phyloP scores from a whole-genome alignment of 2,329 filamentous ascomycete species.

The Fusarium duplospermum region DNA sequence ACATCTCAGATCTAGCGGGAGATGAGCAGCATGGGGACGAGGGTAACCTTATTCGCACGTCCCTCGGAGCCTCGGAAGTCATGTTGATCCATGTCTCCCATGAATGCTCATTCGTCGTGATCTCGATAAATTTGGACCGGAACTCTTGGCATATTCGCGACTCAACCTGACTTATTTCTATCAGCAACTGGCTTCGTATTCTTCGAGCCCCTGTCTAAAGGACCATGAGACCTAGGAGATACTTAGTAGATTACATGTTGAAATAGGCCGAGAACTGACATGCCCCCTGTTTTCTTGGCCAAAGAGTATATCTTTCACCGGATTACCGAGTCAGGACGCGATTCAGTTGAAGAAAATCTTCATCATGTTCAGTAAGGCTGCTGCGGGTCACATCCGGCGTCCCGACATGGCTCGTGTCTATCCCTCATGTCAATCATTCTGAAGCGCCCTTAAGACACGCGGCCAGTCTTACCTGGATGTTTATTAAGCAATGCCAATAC shows the following conservation, averaged over 20 bases:
- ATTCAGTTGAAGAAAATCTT: not conserved
- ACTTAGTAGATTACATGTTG: not conserved
- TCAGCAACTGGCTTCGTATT: not conserved
- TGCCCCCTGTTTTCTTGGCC: not conserved
- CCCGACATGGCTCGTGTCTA: not conserved
- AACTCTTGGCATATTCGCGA: not conserved
- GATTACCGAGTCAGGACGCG: not conserved
- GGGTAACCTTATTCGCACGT: not conserved
- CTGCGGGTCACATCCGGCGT: not conserved
- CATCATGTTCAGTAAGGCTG: not conserved
- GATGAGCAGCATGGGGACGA: not conserved
- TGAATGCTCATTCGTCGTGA: not conserved
- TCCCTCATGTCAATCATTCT: not conserved
- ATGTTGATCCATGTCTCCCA: not conserved
- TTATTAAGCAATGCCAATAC: not conserved
- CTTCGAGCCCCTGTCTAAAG: not conserved
- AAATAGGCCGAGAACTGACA: not conserved
- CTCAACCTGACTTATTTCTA: not conserved
- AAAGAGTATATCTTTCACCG: not conserved
- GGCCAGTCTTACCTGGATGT: not conserved
- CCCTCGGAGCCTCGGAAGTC: not conserved
- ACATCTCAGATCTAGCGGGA: not conserved
- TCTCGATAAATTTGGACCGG: not conserved
- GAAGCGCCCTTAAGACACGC: not conserved
- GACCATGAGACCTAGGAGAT: not conserved